phyloP scores from a whole-genome alignment of 306 rosid genomes.

The Ziziphus jujuba region DNA sequence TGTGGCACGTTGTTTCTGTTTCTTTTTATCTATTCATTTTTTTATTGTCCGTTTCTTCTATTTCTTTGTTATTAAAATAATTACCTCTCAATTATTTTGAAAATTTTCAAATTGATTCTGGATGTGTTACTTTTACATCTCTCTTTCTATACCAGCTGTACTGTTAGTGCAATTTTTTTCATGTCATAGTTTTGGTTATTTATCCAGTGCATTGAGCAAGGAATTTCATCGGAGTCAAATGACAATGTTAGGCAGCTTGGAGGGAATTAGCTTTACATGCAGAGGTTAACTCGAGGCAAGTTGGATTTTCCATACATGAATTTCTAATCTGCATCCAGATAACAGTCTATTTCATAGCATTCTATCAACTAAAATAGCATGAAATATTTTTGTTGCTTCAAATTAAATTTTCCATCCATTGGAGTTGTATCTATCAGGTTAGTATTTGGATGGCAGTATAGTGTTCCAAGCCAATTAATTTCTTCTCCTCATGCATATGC shows the following conservation, averaged over 20 bases:
- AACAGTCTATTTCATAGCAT: background rate
- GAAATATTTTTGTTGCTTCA: background rate
- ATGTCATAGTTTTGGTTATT: background rate
- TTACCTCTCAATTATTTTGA: no score
- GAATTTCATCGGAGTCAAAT: conserved; percentile 32
- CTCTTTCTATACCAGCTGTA: background rate
- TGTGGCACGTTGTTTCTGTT: no score
- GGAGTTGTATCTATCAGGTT: no score
- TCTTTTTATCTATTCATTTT: no score
- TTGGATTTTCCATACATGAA: conserved; percentile 3
- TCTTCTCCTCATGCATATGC: no score
- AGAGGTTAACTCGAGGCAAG: conserved; percentile 12
- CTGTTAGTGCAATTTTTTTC: background rate
- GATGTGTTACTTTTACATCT: no score
- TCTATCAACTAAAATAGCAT: background rate
- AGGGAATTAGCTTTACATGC: conserved; percentile 14
- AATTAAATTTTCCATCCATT: no score
- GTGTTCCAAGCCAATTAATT: no score
- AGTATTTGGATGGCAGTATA: no score
- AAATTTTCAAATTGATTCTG: background rate
- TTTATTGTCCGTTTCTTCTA: no score
- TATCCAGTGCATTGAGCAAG: conserved; percentile 46
- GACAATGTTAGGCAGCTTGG: conserved; percentile 12
- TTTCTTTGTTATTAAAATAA: no score
- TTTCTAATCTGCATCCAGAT: background rate